Conservation (phyloP, 768 basidiomycete genomes). For the Tylopilus cervinicoccineus region DNA sequence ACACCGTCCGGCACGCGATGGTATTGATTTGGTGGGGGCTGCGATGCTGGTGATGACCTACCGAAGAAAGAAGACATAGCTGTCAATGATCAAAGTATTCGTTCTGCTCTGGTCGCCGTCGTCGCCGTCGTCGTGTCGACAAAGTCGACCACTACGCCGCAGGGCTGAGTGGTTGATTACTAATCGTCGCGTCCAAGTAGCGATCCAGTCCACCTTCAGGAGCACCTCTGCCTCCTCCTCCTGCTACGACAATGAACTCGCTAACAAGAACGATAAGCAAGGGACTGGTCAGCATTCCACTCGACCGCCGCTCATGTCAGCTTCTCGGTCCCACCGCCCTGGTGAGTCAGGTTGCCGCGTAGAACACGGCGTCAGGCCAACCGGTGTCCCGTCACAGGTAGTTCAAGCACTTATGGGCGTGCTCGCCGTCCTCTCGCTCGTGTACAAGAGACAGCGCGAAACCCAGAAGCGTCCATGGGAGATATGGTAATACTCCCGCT, state of each 20-base stretch:
- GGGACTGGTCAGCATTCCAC: constrained; percentile 27
- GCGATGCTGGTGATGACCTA: constrained; percentile 29
- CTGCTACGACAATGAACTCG: constrained; percentile 9
- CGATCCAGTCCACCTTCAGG: neutral
- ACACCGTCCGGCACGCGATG: constrained; percentile 40
- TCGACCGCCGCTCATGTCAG: constrained; percentile 42
- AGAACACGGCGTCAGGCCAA: neutral
- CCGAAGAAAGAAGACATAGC: constrained; percentile 42
- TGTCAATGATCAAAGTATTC: neutral
- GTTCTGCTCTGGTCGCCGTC: no score
- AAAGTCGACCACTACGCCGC: neutral
- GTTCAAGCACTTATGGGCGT: constrained; percentile 90
- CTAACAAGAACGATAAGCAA: constrained; percentile 5
- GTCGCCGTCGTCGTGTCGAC: neutral
- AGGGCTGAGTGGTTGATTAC: constrained; percentile 11
- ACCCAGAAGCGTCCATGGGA: constrained; percentile 82
- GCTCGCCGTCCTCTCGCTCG: constrained; percentile 80
- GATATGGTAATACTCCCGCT: constrained; percentile 64
- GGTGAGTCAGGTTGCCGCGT: constrained; percentile 23
- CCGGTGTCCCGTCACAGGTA: constrained; percentile 38
- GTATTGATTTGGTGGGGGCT: constrained; percentile 39
- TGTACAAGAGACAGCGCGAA: constrained; percentile 88
- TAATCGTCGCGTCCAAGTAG: constrained; percentile 11
- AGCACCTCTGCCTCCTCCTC: no score
- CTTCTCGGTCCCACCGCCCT: constrained; percentile 48